Evolutionary conservation across 768 basidiomycete genomes (phyloP).

Genomic region (Mrakia frigida): DNA sequence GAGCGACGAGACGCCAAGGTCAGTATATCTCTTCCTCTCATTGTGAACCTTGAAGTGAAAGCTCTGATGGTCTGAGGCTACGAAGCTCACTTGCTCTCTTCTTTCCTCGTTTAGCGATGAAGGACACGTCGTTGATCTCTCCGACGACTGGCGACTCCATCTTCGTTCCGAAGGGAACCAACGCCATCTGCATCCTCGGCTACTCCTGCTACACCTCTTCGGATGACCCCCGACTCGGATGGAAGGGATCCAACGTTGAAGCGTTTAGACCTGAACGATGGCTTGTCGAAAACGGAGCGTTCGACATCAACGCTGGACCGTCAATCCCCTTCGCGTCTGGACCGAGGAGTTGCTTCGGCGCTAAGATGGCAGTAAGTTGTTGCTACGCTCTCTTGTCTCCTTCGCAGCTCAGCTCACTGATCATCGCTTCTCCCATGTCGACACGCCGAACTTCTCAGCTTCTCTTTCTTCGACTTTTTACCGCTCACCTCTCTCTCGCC

Average conservation of each 20-base stretch:
- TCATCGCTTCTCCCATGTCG: background rate
- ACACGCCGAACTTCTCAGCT: background rate
- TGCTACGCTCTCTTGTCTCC: background rate
- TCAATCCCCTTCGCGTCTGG: slow-evolving; percentile 7
- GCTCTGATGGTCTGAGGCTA: no score
- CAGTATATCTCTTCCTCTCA: background rate
- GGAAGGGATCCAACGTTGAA: background rate
- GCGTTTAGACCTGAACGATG: slow-evolving; percentile 10
- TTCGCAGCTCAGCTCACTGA: background rate
- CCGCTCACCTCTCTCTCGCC: slow-evolving; percentile 11
- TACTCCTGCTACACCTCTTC: slow-evolving; percentile 13
- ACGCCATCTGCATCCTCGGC: slow-evolving; percentile 18
- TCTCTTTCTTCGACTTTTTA: slow-evolving; percentile 14
- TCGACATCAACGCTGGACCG: slow-evolving; percentile 7
- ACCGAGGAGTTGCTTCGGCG: slow-evolving; percentile 15
- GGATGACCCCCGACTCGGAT: slow-evolving; percentile 16
- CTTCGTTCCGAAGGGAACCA: background rate
- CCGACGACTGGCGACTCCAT: background rate
- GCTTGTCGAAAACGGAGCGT: background rate
- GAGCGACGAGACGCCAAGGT: slow-evolving; percentile 10
- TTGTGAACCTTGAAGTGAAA: background rate
- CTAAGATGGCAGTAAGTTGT: slow-evolving; percentile 17
- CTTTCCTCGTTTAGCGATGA: background rate
- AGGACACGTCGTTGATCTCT: slow-evolving; percentile 1
- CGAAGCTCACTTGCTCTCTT: background rate